Evolutionary conservation across 305 asterid genomes (phyloP), one percentile per base, ranked within the genome.

Genomic region (Solanum hybrid): DNA sequence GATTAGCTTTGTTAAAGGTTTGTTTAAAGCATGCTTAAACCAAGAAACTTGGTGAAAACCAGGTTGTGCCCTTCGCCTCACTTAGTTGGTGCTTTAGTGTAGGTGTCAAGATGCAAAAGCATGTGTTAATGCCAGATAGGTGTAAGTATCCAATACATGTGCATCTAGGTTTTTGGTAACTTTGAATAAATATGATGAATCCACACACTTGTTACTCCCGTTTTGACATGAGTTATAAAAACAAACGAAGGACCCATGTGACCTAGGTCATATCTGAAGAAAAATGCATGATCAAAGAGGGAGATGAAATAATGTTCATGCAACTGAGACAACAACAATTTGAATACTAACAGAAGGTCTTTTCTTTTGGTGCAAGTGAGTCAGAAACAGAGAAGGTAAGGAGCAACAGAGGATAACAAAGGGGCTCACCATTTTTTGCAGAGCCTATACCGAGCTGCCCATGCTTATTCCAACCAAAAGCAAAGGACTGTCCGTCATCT

Each of bases 381-480:
- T n/a, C 22, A n/a, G 61, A 79, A 79, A 45, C 38, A 51, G 31
- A 20, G 31, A 51, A 32, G 76, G 39, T n/a, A 51, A 45, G 13
- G 70, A 88, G 36, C 77, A 73, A 57, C 22, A 6, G 76, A 27
- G 51, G 31, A 82, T 38, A 27, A 45, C 12, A 65, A 78, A 14
- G 41, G 51, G 70, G 51, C 95, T 91, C 91, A 96, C 99, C 99
- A 91, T 90, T 95, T 94, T 95, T 97, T 22, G 89, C 90, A 41
- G 98, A 96, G 82, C 99, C 98, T 45, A 95, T 91, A 81, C 99
- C 99, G 29, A 97, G 95, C 91, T 96, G 99, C 85, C 99, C 99
- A 36, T 95, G 96, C 91, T 97, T 96, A 90, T 97, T 97, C 98
- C 98, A 97, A 84, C 99, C 99, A 93, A 97, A 97, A 79, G 98